Conservation (phyloP, 2,329 filamentous ascomycete genomes). For the Aureobasidium zeae region DNA sequence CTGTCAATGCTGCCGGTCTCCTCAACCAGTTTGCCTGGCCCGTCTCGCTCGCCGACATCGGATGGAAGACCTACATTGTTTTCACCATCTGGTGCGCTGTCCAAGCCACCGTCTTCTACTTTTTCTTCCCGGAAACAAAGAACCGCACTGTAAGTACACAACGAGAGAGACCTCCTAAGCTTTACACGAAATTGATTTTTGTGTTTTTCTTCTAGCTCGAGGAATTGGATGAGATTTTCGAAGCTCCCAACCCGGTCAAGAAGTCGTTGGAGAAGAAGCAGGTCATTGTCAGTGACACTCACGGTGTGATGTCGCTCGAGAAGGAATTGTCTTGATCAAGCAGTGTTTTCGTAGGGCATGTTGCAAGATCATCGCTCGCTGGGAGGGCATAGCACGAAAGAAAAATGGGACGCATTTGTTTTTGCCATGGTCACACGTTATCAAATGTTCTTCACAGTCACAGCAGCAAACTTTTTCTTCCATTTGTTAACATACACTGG, state of each 20-base stretch:
- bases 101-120: slow-evolving; percentile 22
- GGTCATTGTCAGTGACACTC: slow-evolving; percentile 23
- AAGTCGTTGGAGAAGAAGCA: slow-evolving; percentile 24
- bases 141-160: slow-evolving; percentile 24
- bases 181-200: no score
- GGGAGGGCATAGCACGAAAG: no score
- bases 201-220: no score
- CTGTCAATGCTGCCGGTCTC: slow-evolving; percentile 37
- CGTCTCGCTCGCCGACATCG: slow-evolving; percentile 15
- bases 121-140: slow-evolving; percentile 33
- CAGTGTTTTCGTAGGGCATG: no score
- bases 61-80: slow-evolving; percentile 27
- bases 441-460: no score
- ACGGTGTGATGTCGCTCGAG: slow-evolving; percentile 19
- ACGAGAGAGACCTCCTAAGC: no score
- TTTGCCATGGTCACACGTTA: no score
- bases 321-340: slow-evolving; percentile 11
- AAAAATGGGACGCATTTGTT: no score
- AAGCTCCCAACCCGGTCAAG: slow-evolving; percentile 24
- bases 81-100: slow-evolving; percentile 16
- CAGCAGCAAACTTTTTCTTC: no score
- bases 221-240: slow-evolving; percentile 21
- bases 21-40: slow-evolving; percentile 29
- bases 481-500: no score
- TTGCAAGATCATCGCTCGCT: no score